These are phyloP conservation scores for Hanseniaspora uvarum DNA, from an alignment of 1,139 yeast genomes.

Conservation along the genomic window DNA sequence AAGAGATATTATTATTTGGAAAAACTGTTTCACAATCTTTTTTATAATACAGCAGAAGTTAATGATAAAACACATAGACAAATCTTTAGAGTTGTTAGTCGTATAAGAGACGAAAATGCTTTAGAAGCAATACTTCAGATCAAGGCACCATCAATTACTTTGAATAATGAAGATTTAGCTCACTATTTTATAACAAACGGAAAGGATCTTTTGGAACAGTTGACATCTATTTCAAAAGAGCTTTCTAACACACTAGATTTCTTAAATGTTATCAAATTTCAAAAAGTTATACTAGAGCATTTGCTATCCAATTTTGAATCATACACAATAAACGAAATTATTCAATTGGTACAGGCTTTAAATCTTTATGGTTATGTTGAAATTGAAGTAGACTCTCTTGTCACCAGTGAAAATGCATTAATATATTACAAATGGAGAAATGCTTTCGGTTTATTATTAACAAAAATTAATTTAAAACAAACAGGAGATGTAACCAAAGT, in stretches of 20 bases:
- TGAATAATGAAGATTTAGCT: not conserved
- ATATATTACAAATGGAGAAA: not conserved
- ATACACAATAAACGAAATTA: not conserved
- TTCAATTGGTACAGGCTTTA: not conserved
- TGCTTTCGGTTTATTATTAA: not conserved
- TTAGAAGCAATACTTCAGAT: not conserved
- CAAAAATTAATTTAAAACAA: not conserved
- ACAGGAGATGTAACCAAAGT: not conserved
- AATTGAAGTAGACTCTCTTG: not conserved
- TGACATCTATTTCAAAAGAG: not conserved
- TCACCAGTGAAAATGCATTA: not conserved
- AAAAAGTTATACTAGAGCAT: not conserved
- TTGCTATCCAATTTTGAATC: not conserved
- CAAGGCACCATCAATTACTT: not conserved
- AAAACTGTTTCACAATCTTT: not conserved
- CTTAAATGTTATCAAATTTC: not conserved
- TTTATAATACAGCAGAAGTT: not conserved
- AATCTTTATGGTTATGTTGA: not conserved
- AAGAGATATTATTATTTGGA: slow-evolving; percentile 2
- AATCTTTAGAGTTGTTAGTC: not conserved
- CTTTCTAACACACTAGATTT: not conserved
- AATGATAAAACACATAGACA: not conserved
- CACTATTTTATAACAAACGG: not conserved
- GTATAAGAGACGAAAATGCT: not conserved
- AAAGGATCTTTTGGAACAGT: not conserved